Evolutionary conservation across 768 basidiomycete species (phyloP), one percentile per base, ranked within the genome.

Genomic region (Pleurotus ostreatus): DNA sequence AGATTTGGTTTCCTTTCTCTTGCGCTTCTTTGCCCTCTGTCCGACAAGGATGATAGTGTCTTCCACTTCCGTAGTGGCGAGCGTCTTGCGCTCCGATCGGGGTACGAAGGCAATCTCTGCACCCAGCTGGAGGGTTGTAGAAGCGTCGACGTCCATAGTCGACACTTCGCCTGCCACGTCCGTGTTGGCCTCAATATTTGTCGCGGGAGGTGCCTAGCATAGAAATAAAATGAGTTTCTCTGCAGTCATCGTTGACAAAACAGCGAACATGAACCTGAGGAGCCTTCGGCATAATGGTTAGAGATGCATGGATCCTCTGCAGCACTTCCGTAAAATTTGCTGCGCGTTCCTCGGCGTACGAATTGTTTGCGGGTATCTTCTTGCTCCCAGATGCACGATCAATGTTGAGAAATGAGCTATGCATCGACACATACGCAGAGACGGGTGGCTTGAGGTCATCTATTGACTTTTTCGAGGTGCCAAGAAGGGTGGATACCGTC

Each of bases 51-150:
- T 81, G 52, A 93, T 85, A 1, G 81, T 74, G 63, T 89, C 90
- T 30, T 71, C 71, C 26, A 63, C 43, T 38, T 63, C 60, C 45
- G 67, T 66, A 18, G 60, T 66, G 2, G 23, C 51, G 38, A 37
- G 51, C 8, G 65, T 68, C 51, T 62, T 58, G 16, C 92, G 82
- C 62, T 84, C 78, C 0, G 81, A 69, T 1, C 83, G 78, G 46
- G 92, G 92, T 7, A 95, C 77, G 60, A 86, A 95, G 1, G 92
- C 84, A 5, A 94, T 81, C 68, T 92, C 91, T 37, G 83, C 78
- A 53, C 84, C 79, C 68, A 76, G 79, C 20, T 72, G 74, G 9
- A 63, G 60, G 20, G 57, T 16, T 30, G 57, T 44, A 15, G 45
- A 41, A 13, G 7, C 18, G 20, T 51, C 30, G 16, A n/a, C 51